Conservation (phyloP, 495 filamentous ascomycete genomes). For the Podospora australis region DNA sequence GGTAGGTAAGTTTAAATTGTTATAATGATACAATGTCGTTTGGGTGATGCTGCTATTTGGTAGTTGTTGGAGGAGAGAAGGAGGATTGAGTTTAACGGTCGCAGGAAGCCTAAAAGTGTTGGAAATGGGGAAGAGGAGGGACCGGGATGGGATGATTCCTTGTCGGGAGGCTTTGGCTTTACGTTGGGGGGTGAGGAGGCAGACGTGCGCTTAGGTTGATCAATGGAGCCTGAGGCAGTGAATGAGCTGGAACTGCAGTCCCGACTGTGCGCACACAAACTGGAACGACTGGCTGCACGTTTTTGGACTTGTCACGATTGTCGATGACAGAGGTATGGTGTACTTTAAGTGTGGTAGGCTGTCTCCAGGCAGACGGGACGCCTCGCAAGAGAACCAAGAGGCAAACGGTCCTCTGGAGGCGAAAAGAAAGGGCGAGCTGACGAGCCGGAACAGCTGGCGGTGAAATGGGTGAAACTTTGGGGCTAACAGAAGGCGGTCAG, state of each 20-base stretch:
- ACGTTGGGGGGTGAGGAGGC: neutral
- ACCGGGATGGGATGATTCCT: slow-evolving; percentile 2
- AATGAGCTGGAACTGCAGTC: too few relatives aligned
- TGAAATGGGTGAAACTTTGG: slow-evolving; percentile 5
- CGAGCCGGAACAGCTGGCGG: slow-evolving; percentile 1
- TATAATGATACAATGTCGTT: too few relatives aligned
- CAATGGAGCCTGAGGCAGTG: slow-evolving; percentile 11
- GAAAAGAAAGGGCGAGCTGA: slow-evolving; percentile 3
- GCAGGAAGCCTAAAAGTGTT: neutral
- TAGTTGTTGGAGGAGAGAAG: neutral
- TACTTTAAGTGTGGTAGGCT: slow-evolving; percentile 23
- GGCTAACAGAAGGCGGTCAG: slow-evolving; percentile 26
- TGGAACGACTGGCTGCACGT: neutral
- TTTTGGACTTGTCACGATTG: neutral
- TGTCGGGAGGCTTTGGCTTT: slow-evolving; percentile 9
- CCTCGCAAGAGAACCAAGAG: slow-evolving; percentile 16
- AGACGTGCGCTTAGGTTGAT: too few relatives aligned
- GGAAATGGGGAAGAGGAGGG: neutral
- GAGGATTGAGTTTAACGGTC: slow-evolving; percentile 7
- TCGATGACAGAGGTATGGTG: slow-evolving; percentile 9
- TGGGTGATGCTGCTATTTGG: neutral
- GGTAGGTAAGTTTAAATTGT: too few relatives aligned
- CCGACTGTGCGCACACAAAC: too few relatives aligned
- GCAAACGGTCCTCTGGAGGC: slow-evolving; percentile 6
- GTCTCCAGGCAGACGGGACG: slow-evolving; percentile 22